Conservation (phyloP, 495 filamentous ascomycete species). For the Lichina pygmaea region DNA sequence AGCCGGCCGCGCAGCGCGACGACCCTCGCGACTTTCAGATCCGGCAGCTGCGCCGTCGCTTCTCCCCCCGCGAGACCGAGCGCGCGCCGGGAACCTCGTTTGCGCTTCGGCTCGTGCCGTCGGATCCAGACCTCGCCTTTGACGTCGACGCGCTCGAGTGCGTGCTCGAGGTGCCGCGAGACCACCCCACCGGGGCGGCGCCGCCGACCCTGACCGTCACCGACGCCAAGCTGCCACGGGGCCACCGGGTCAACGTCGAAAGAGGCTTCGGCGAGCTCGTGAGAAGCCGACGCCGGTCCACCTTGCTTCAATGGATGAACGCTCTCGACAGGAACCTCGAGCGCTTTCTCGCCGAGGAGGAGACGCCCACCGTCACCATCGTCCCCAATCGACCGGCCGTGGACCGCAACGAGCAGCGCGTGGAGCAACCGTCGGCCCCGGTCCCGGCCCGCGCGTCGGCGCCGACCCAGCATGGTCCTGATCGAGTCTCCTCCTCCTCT, state of each 20-base stretch:
- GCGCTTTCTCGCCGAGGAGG: slow-evolving; percentile 36
- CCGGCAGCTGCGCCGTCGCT: slow-evolving; percentile 47
- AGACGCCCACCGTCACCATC: slow-evolving; percentile 56
- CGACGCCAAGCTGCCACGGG: slow-evolving; percentile 56
- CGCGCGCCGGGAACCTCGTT: slow-evolving; percentile 27
- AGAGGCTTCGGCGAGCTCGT: slow-evolving; percentile 47
- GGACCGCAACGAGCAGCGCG: slow-evolving; percentile 7
- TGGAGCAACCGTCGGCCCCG: background rate
- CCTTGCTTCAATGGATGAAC: slow-evolving; percentile 42
- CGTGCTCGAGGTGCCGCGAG: slow-evolving; percentile 34
- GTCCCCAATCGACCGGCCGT: slow-evolving; percentile 28
- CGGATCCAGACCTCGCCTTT: slow-evolving; percentile 75
- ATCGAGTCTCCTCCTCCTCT: too few species aligned
- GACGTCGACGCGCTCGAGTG: slow-evolving; percentile 49
- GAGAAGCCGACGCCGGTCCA: slow-evolving; percentile 23
- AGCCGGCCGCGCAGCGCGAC: slow-evolving; percentile 33
- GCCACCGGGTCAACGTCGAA: slow-evolving; percentile 59
- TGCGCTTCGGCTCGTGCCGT: slow-evolving; percentile 38
- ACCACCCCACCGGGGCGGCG: slow-evolving; percentile 22
- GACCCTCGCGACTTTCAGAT: slow-evolving; percentile 56
- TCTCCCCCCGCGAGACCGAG: slow-evolving; percentile 28
- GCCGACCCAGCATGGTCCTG: background rate
- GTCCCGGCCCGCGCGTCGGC: background rate
- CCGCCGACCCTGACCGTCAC: slow-evolving; percentile 33
- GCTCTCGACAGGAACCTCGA: slow-evolving; percentile 52